phyloP scores from a whole-genome alignment of 495 filamentous ascomycete genomes.

The Neurospora sp. region DNA sequence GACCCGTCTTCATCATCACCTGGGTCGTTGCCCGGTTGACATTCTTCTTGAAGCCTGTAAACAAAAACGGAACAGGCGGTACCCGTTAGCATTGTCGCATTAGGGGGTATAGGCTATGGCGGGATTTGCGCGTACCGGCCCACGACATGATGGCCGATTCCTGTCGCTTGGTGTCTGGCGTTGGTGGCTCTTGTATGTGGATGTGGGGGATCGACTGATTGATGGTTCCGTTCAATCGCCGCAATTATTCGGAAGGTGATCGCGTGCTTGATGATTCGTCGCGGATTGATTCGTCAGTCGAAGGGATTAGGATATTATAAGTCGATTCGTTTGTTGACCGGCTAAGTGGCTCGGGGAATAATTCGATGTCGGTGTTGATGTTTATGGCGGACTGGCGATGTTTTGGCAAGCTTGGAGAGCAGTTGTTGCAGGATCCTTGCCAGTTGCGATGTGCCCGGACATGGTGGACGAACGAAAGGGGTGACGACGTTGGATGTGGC shows the following conservation, averaged over 20 bases:
- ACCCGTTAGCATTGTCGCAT: neutral
- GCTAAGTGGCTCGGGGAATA: neutral
- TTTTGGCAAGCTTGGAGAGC: neutral
- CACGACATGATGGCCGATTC: constrained; percentile 45
- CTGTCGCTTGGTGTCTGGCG: neutral
- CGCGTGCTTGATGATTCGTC: neutral
- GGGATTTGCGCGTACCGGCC: constrained; percentile 38
- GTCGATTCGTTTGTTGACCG: neutral
- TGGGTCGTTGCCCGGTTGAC: constrained; percentile 97
- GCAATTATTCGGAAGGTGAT: neutral
- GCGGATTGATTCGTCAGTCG: neutral
- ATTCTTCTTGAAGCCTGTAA: constrained; percentile 92
- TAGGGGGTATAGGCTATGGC: constrained; percentile 5
- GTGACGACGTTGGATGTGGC: constrained; percentile 22
- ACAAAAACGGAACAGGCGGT: constrained; percentile 6
- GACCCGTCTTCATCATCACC: constrained; percentile 99
- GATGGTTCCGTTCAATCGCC: neutral
- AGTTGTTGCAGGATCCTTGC: neutral
- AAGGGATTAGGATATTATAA: neutral
- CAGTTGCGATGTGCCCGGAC: neutral
- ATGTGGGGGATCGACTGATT: neutral
- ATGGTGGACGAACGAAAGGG: constrained; percentile 1
- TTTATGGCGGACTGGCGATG: neutral
- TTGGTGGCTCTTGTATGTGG: neutral
- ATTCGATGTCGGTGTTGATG: neutral